These are phyloP conservation scores for Tuber melanosporum DNA, from an alignment of 495 filamentous ascomycete species.

Conservation along the genomic window DNA sequence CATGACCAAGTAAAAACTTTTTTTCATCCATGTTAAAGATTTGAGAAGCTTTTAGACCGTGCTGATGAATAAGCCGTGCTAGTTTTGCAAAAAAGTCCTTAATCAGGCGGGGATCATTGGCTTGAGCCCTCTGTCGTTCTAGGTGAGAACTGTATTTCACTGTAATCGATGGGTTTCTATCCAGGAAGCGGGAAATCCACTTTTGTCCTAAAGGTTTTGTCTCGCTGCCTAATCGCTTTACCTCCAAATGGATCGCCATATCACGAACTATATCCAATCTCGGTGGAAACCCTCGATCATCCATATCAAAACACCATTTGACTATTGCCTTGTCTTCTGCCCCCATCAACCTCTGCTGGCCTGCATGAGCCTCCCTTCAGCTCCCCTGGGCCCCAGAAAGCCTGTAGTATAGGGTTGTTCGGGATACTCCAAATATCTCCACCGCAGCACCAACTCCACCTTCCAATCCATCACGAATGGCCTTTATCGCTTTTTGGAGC, in stretches of 20 bases:
- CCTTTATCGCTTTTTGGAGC: no score
- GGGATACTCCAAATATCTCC: no score
- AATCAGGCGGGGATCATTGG: slow-evolving; percentile 3
- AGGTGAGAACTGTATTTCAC: not conserved
- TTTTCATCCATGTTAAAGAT: not conserved
- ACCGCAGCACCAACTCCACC: no score
- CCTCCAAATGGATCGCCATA: slow-evolving; percentile 9
- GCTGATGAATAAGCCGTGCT: not conserved
- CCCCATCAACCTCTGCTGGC: not conserved
- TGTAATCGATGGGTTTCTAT: slow-evolving; percentile 8
- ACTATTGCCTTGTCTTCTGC: not conserved
- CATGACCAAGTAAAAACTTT: not conserved
- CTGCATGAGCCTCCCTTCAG: not conserved
- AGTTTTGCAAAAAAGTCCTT: slow-evolving; percentile 13
- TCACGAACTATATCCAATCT: slow-evolving; percentile 2
- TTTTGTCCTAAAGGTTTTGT: not conserved
- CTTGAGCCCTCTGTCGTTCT: slow-evolving; percentile 2
- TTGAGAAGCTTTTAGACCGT: no score
- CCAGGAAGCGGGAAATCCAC: slow-evolving; percentile 6
- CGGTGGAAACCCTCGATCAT: slow-evolving; percentile 7
- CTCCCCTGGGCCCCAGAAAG: not conserved
- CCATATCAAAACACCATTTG: slow-evolving; percentile 1
- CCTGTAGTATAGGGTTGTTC: no score
- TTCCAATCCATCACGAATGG: no score
- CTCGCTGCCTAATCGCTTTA: slow-evolving; percentile 5